Evolutionary conservation across 441 rosid species (phyloP), one percentile per base, ranked within the genome.

Genomic region (Theobroma grandiflorum): DNA sequence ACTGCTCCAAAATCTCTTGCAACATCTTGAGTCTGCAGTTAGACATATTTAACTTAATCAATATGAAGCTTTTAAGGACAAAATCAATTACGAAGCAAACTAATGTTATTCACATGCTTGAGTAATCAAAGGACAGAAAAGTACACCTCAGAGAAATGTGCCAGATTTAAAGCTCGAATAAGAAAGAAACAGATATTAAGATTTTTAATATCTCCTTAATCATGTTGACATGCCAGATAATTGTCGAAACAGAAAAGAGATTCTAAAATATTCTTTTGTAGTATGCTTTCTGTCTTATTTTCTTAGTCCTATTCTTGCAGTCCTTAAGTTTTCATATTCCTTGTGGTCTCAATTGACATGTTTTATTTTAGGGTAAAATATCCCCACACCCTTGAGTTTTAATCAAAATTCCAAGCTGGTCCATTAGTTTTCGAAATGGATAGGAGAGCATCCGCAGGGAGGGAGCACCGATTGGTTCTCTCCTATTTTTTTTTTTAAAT

Each of bases 1-100:
- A 90, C 93, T 66, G 99, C 98, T 76, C 93, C 90, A 85, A 94
- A 93, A 53, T 89, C 95, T 68, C 77, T 85, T 67, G 97, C 94
- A 72, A 87, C 95, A 81, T 89, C 97, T 83, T 96, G 98, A 55
- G 94, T 86, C 99, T 96, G 88, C 80, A 85, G 58, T 67, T 31
- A 6, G 82, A 55, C 65, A 53, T 76, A 50, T 49, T n/a, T 6
- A 65, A 52, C 37, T 47, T 47, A 37, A 63, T 16, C 33, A 78
- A 71, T 16, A 64, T 74, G 43, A 57, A 57, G 31, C n/a, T n/a
- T 62, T 72, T 14, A 73, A 65, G 66, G 50, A 47, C 72, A 37
- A 72, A 52, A 35, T 45, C n/a, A 61, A 50, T 26, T 52, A 53
- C 2, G 22, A 66, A 59, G 52, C 20, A 52, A 74, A 53, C 58